These are phyloP conservation scores for Penicillium decumbens DNA, from an alignment of 2,329 filamentous ascomycete genomes.

Conservation along the genomic window DNA sequence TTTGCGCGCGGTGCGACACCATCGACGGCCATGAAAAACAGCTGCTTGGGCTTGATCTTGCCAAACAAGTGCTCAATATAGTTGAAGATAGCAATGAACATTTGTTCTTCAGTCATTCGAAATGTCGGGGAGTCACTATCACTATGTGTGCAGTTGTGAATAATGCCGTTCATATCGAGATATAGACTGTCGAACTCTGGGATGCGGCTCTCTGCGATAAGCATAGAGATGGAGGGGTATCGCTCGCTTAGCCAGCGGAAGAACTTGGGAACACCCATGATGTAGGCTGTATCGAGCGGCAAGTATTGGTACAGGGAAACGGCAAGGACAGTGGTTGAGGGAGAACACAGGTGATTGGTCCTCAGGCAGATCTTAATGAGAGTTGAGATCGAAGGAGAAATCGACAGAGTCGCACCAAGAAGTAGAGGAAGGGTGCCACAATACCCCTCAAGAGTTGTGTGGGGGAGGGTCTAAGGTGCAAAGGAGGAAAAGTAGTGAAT, in stretches of 20 bases:
- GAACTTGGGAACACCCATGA: conserved; percentile 76
- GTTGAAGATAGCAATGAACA: conserved; percentile 99
- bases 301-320: conserved; percentile 8
- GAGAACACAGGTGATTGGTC: background rate
- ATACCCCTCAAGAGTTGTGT: background rate
- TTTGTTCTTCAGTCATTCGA: conserved; percentile 92
- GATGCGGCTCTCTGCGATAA: conserved; percentile 98
- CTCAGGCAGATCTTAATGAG: conserved; percentile 1
- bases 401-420: background rate
- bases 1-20: conserved; percentile 96
- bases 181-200: conserved; percentile 98
- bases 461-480: background rate
- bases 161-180: conserved; percentile 90
- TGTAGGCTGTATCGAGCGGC: conserved; percentile 24
- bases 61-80: conserved; percentile 98
- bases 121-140: conserved; percentile 89
- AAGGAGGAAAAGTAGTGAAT: background rate
- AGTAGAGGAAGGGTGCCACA: background rate
- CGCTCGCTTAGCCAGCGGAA: conserved; percentile 99
- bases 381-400: conserved; percentile 9
- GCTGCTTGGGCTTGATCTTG: conserved; percentile 96
- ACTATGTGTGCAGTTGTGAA: conserved; percentile 98
- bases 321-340: background rate
- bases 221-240: conserved; percentile 95
- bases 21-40: conserved; percentile 99